Percentiles rank a stretch among this genome's conserved stretches.
Evolutionary conservation across 129 eudicot species (phyloP).

Genomic region (Arctium minus): DNA sequence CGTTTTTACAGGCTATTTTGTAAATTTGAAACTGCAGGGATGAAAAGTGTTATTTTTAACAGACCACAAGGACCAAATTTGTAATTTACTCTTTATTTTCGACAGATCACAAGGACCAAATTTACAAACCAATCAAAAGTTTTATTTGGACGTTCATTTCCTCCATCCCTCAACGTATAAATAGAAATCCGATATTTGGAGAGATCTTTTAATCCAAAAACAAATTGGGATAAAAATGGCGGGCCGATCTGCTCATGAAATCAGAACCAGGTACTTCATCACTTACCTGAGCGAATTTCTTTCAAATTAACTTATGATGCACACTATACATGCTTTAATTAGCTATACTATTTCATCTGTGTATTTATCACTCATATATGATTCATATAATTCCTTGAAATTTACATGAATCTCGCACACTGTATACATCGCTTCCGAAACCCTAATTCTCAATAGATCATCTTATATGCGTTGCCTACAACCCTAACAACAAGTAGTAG

Average conservation of each 20-base stretch:
- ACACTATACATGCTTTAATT: neutral
- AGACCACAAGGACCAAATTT: too few species aligned
- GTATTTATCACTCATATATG: neutral
- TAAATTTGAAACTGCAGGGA: neutral
- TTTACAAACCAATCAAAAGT: too few species aligned
- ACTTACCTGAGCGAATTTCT: neutral
- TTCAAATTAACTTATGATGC: neutral
- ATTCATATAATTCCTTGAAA: neutral
- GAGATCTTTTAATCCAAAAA: neutral
- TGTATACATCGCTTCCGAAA: neutral
- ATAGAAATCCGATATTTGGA: neutral
- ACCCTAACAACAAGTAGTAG: constrained; percentile 47
- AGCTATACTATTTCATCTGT: neutral
- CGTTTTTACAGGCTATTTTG: neutral
- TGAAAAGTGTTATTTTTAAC: too few species aligned
- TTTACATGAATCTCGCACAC: neutral
- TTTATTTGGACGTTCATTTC: too few species aligned
- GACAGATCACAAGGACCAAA: too few species aligned
- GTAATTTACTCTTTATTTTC: too few species aligned
- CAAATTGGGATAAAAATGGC: neutral
- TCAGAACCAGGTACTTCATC: neutral
- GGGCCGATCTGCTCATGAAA: neutral
- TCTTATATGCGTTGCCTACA: constrained; percentile 23
- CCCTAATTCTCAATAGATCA: neutral
- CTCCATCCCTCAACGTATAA: too few species aligned